Base-by-base conservation (phyloP, 805 yeast genomes). In the Danielia reshetovae region DNA sequence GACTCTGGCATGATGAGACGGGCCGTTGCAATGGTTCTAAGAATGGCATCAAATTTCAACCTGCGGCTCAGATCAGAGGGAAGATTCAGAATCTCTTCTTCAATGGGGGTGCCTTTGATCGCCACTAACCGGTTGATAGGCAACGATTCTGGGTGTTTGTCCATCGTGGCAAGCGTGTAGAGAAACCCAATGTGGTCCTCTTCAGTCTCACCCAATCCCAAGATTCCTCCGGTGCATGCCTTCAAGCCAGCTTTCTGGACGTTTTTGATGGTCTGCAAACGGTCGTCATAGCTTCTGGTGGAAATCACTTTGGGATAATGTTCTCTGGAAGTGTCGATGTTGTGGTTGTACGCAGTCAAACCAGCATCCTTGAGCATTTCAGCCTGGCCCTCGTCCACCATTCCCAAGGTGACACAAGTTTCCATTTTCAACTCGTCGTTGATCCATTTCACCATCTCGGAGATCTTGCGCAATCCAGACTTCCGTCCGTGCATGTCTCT, bases 111-210 rank as follows among this genome's bases (percentile, higher is more conserved):
- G 2, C 93, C 93, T 40, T 79, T 74, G 35, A 84, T 83, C 2
- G 88, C 78, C n/a, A 84, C 86, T 30, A 84, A 63, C 47, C 84
- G 68, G 54, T 84, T 84, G 45, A 84, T 81, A n/a, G 93, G 93
- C 35, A 84, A 65, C 1, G 87, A 79, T 55, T 84, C 93, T 1
- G 93, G 93, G 46, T 84, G 90, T n/a, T 65, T 58, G 2, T 72
- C 70, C 78, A 85, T 66, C 5, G 79, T 83, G 1, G 87, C 67
- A 38, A 84, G 59, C 0, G 89, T 81, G 50, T 77, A 66, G 24
- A 46, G 48, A 27, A 84, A 81, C 2, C 84, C 76, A 30, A 84
- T 60, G 47, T 80, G 88, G 52, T 84, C 90, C 4, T 77, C 81
- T 18, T 65, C 66, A 7, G 85, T 75, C 52, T 84, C 93, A 11